Evolutionary conservation across 768 basidiomycete species (phyloP).

Genomic region (Suillus hirtellus): DNA sequence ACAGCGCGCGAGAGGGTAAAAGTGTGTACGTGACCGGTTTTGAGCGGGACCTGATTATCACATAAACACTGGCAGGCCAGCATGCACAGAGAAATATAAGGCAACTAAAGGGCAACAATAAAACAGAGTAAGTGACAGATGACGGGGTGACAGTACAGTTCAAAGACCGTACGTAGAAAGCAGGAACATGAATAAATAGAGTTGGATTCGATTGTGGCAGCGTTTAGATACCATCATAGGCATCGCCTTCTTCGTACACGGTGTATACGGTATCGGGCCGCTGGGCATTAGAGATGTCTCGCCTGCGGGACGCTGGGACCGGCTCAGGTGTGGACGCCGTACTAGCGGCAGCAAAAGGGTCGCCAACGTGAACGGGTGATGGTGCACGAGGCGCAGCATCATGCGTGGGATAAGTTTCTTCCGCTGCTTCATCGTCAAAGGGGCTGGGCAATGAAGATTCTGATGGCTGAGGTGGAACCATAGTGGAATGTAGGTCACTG

Average conservation of each 20-base stretch:
- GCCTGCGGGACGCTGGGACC: slow-evolving; percentile 14
- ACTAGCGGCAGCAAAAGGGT: slow-evolving; percentile 13
- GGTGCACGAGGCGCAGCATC: slow-evolving; percentile 28
- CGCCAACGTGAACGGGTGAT: slow-evolving; percentile 30
- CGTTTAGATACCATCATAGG: slow-evolving; percentile 65
- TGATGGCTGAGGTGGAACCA: slow-evolving; percentile 24
- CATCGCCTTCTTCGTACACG: slow-evolving; percentile 63
- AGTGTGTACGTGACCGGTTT: slow-evolving; percentile 17
- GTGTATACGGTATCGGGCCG: slow-evolving; percentile 52
- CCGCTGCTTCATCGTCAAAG: slow-evolving; percentile 24
- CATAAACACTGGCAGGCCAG: slow-evolving; percentile 26
- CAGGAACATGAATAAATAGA: slow-evolving; percentile 16
- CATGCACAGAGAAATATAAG: slow-evolving; percentile 16
- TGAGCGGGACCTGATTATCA: slow-evolving; percentile 30
- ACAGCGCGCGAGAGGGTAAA: slow-evolving; percentile 14
- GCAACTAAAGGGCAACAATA: slow-evolving; percentile 16
- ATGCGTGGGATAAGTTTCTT: not conserved
- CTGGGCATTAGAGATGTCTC: slow-evolving; percentile 17
- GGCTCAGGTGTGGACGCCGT: slow-evolving; percentile 16
- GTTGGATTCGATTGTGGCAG: not conserved
- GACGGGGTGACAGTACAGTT: slow-evolving; percentile 22
- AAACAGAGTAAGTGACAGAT: slow-evolving; percentile 27
- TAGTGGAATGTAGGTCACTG: slow-evolving; percentile 23
- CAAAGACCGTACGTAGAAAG: slow-evolving; percentile 10
- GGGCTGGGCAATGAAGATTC: slow-evolving; percentile 28